Evolutionary conservation across 768 basidiomycete genomes (phyloP), one percentile per base, ranked within the genome.

Genomic region (Filobasidium wieringae): DNA sequence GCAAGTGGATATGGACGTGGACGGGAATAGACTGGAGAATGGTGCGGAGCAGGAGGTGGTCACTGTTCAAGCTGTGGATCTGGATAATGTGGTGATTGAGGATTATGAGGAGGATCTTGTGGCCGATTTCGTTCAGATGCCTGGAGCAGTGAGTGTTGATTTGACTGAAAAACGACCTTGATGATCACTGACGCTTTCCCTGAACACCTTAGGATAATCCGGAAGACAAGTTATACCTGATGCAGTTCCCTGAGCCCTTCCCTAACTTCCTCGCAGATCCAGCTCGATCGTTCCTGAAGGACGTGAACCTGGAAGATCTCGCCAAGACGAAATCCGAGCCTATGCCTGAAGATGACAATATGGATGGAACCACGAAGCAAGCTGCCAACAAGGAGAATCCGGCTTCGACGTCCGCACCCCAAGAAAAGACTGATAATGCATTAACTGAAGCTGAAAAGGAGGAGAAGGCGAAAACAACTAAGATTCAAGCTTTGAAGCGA

Each of bases 171-270:
- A 11, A 30, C 4, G 15, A 4, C 26, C 19, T 45, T 63, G 62
- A 60, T 57, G 54, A 55, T 50, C 11, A 31, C 31, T 33, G 43
- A 47, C 47, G 27, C 19, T 11, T n/a, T 12, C 14, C 41, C 7
- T 47, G 12, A 4, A 39, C 6, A 22, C 47, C 12, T n/a, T 31
- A 72, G 70, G 72, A 68, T 47, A 52, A 66, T 30, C 70, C 69
- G 9, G 63, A 64, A 33, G 60, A 67, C 32, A 72, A 70, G 19
- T 75, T 93, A 3, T 93, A 86, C 67, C 84, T 90, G 64, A 91
- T 93, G 76, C 89, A 92, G 68, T 93, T 93, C 66, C 91, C 91
- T 0, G 71, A 77, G 8, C 86, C 88, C 0, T 91, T 95, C 73
- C 89, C 90, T 0, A 79, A 76, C 4, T 91, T 91, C 74, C 58